These are phyloP conservation scores for Auxenochlorella pyrenoidosa DNA, from an alignment of 139 green algal genomes.

Conservation along the genomic window DNA sequence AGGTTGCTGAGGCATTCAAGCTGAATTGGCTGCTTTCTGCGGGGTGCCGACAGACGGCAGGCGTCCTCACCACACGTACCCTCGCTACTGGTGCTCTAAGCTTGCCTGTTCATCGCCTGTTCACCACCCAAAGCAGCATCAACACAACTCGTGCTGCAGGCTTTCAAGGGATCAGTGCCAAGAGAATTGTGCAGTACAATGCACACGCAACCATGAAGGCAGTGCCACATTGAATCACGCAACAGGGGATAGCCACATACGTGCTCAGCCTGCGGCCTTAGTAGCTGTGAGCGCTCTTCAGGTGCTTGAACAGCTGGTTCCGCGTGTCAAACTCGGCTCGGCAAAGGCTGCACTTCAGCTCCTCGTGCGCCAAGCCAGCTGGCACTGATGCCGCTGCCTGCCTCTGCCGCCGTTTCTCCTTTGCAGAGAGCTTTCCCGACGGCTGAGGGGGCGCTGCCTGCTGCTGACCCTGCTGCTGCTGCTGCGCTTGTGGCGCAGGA, in stretches of 20 bases:
- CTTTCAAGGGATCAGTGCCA: too few species aligned
- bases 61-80: too few species aligned
- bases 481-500: conserved; percentile 9
- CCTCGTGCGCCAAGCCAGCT: background rate
- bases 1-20: too few species aligned
- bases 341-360: conserved; percentile 64
- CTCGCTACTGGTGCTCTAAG: too few species aligned
- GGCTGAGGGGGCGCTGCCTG: background rate
- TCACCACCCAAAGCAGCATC: too few species aligned
- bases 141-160: too few species aligned
- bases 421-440: conserved; percentile 27
- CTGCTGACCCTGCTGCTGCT: background rate
- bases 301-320: conserved; percentile 81
- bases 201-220: too few species aligned
- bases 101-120: too few species aligned
- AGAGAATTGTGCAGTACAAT: too few species aligned
- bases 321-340: conserved; percentile 62
- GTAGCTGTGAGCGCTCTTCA: conserved; percentile 26
- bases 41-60: too few species aligned
- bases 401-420: conserved; percentile 49
- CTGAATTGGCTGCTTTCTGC: too few species aligned
- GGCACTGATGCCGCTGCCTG: conserved; percentile 24
- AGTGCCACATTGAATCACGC: background rate
- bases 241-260: background rate
- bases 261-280: too few species aligned